Evolutionary conservation across 345 rosid species (phyloP), one percentile per base, ranked within the genome.

Genomic region (Brassica cretica): DNA sequence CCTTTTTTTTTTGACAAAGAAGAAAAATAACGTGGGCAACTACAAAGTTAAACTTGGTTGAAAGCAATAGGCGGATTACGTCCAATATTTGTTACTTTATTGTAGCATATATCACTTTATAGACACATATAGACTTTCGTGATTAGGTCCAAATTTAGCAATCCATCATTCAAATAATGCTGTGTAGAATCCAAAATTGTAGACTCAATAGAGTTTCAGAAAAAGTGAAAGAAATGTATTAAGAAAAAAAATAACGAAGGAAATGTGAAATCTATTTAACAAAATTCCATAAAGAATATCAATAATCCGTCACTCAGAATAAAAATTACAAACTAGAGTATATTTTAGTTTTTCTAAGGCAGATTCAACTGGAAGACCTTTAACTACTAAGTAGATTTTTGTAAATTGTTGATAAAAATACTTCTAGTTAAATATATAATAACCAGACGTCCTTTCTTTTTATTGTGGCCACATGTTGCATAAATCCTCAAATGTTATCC

Each of bases 31-130:
- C 30, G 30, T 27, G 30, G 30, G 30, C 30, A 27, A 27, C 30
- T 27, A 27, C 30, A 27, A 72, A 25, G 66, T 72, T 61, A 29
- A 73, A 46, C 33, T 73, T 73, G 24, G 53, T 30, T 30, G 53
- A 64, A 51, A 74, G 55, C 53, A 63, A 65, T 74, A 33, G 68
- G 41, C 76, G 7, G 29, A 15, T 41, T 60, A 60, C 12, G 25
- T 10, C 44, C 44, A 29, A 63, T 44, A 29, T 16, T 9, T 68
- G 15, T 21, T 55, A 33, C 35, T 58, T 21, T 35, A 32, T 19
- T 53, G 66, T 71, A 58, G 74, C 53, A 21, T 21, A 58, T 11
- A 37, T 60, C 21, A 21, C 67, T 5, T 41, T 62, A 62, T 46
- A 61, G 7, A 58, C 8, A 44, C 29, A 21, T 46, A 44, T 62